Percentiles rank a stretch among this genome's conserved stretches.
Evolutionary conservation across 768 basidiomycete species (phyloP).

Genomic region (Dacryopinax spathularia): DNA sequence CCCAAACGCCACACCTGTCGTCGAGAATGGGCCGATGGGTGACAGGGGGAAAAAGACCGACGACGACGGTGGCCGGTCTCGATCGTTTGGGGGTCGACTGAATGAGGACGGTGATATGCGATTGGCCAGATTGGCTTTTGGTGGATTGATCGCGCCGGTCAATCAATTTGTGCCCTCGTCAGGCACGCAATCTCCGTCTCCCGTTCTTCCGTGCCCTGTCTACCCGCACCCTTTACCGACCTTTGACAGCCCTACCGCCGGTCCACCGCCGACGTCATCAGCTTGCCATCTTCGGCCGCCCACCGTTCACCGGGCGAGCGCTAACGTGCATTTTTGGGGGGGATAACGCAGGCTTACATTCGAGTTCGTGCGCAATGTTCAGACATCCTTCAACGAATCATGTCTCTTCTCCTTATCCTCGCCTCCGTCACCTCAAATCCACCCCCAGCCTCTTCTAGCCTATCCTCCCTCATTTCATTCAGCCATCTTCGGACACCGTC

Average conservation of each 20-base stretch:
- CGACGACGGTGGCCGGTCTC: no score
- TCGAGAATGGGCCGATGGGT: no score
- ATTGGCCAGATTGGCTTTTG: not conserved
- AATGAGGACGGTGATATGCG: no score
- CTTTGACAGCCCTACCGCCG: not conserved
- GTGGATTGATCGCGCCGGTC: not conserved
- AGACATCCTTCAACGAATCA: not conserved
- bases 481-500: not conserved
- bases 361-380: no score
- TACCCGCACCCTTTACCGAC: not conserved
- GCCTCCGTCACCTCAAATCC: no score
- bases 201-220: not conserved
- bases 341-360: no score
- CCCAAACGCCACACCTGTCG: no score
- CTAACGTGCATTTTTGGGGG: not conserved
- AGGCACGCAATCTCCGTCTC: not conserved
- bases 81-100: no score
- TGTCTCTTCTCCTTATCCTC: not conserved
- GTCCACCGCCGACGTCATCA: not conserved
- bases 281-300: not conserved
- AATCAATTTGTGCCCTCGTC: not conserved
- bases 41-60: no score
- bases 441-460: not conserved
- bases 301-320: not conserved
- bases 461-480: not conserved